Percentiles rank a stretch among this genome's conserved stretches.
Conservation (phyloP, 2,329 filamentous ascomycete genomes). For the Stagonosporopsis tanaceti region DNA sequence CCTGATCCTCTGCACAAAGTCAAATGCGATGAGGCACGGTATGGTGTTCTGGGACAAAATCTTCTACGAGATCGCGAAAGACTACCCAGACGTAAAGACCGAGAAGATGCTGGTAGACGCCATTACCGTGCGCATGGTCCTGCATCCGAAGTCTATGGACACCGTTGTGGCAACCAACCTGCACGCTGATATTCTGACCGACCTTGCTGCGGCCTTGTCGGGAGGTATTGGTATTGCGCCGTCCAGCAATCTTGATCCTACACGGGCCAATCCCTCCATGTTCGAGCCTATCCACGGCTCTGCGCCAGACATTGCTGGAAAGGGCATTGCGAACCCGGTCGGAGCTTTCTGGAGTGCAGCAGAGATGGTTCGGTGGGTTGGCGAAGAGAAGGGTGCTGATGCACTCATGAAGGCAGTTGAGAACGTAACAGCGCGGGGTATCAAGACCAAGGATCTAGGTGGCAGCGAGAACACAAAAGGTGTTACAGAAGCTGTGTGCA, state of each 20-base stretch:
- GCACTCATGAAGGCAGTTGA: slow-evolving; percentile 67
- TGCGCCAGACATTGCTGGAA: slow-evolving; percentile 70
- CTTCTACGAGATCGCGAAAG: slow-evolving; percentile 56
- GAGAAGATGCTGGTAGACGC: slow-evolving; percentile 62
- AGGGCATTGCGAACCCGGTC: slow-evolving; percentile 69
- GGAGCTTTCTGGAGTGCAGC: slow-evolving; percentile 75
- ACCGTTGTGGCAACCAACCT: slow-evolving; percentile 59
- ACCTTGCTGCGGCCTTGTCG: slow-evolving; percentile 71
- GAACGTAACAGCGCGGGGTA: slow-evolving; percentile 63
- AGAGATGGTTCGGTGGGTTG: slow-evolving; percentile 73
- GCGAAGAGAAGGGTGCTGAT: slow-evolving; percentile 64
- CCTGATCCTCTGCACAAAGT: slow-evolving; percentile 60
- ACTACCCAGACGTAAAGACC: slow-evolving; percentile 55
- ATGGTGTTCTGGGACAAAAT: slow-evolving; percentile 60
- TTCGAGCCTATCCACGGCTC: slow-evolving; percentile 72
- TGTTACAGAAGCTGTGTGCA: slow-evolving; percentile 66
- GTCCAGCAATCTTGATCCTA: slow-evolving; percentile 72
- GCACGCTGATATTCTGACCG: slow-evolving; percentile 70
- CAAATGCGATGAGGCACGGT: slow-evolving; percentile 58
- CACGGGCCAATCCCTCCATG: slow-evolving; percentile 64
- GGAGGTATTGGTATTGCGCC: slow-evolving; percentile 74
- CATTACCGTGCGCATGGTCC: slow-evolving; percentile 59
- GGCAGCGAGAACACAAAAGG: slow-evolving; percentile 65
- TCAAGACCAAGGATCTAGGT: slow-evolving; percentile 68
- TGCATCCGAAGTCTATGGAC: slow-evolving; percentile 55